Evolutionary conservation across 202 grass and related monocot genomes (phyloP).

Genomic region (Hordeum pubiflorum): DNA sequence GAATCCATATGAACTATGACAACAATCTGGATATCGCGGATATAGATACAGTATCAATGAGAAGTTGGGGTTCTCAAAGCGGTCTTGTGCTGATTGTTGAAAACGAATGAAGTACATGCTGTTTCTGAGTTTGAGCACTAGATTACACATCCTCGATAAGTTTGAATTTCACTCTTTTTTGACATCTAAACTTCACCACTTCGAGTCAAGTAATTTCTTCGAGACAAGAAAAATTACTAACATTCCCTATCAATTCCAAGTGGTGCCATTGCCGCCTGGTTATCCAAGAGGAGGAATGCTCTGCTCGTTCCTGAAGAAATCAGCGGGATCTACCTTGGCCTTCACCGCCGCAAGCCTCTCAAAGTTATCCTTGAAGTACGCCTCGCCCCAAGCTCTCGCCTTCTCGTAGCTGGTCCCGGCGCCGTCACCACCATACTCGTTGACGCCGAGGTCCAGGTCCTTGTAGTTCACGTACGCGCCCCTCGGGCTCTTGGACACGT

Average conservation of each 20-base stretch:
- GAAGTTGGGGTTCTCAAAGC: too few relatives aligned
- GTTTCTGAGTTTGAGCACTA: too few relatives aligned
- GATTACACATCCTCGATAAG: too few relatives aligned
- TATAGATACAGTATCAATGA: too few relatives aligned
- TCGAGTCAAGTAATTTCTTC: too few relatives aligned
- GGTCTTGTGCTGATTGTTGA: too few relatives aligned
- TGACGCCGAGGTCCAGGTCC: slow-evolving; percentile 42
- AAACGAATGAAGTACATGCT: too few relatives aligned
- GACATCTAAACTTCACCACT: too few relatives aligned
- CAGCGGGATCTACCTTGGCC: slow-evolving; percentile 36
- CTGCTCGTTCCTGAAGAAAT: slow-evolving; percentile 51
- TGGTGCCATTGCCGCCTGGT: background rate
- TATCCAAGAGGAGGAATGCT: slow-evolving; percentile 37
- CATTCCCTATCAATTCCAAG: background rate
- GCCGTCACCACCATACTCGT: background rate
- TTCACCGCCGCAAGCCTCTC: slow-evolving; percentile 39
- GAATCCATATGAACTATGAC: too few relatives aligned
- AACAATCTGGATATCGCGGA: too few relatives aligned
- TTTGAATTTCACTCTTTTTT: too few relatives aligned
- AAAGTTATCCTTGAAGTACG: slow-evolving; percentile 45
- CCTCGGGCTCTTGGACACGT: slow-evolving; percentile 52
- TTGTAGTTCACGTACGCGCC: slow-evolving; percentile 46
- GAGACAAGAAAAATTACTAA: too few relatives aligned
- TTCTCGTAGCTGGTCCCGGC: slow-evolving; percentile 1
- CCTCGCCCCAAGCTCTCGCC: slow-evolving; percentile 38